phyloP scores from a whole-genome alignment of 1,139 yeast species.

The Suhomyces wounanorum region DNA sequence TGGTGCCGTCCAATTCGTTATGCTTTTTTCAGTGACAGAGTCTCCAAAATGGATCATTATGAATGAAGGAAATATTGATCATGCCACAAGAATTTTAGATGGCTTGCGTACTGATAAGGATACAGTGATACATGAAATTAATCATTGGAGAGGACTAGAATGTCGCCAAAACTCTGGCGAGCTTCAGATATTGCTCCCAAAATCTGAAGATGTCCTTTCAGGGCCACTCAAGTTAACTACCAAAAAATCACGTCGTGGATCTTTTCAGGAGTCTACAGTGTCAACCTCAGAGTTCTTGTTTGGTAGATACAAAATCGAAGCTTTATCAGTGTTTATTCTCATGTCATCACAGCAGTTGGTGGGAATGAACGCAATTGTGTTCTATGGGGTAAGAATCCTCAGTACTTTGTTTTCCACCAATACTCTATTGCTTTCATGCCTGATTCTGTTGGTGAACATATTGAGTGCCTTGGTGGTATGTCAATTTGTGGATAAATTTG shows the following conservation, averaged over 20 bases:
- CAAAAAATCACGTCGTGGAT: conserved; percentile 23
- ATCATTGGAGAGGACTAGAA: conserved; percentile 35
- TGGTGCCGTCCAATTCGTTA: conserved; percentile 31
- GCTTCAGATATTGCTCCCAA: conserved; percentile 4
- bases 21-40: conserved; percentile 37
- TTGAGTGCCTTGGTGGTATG: conserved; percentile 30
- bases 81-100: conserved; percentile 32
- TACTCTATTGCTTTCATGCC: conserved; percentile 31
- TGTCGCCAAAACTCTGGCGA: conserved; percentile 5
- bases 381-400: conserved; percentile 41
- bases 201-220: conserved; percentile 3
- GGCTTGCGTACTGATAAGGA: conserved; percentile 32
- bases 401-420: conserved; percentile 25
- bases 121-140: conserved; percentile 37
- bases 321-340: conserved; percentile 32
- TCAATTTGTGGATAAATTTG: conserved; percentile 22
- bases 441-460: conserved; percentile 35
- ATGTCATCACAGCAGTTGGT: conserved; percentile 45
- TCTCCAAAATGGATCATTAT: conserved; percentile 45
- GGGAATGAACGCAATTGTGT: conserved; percentile 45
- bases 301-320: conserved; percentile 26
- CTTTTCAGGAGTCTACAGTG: conserved; percentile 32
- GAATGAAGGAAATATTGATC: conserved; percentile 28
- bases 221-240: conserved; percentile 7
- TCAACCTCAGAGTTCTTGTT: conserved; percentile 29